A percentile compares a stretch with the other conserved stretches of the same genome.
Conservation (phyloP, 495 filamentous ascomycete genomes). For the Friedmanniomyces endolithicus region DNA sequence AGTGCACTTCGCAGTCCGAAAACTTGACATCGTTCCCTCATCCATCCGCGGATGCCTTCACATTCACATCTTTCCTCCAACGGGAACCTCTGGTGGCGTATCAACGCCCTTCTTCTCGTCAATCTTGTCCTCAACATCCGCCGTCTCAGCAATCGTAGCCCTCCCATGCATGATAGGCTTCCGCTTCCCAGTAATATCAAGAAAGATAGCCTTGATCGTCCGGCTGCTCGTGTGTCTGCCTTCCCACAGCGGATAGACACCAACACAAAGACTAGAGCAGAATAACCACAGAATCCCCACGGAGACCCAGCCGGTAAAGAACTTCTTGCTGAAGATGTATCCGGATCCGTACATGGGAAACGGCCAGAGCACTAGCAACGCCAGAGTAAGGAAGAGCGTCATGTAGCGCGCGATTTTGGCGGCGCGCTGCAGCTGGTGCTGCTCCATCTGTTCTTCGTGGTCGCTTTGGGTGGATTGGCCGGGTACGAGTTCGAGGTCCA, state of each 20-base stretch:
- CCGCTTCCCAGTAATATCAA: constrained; percentile 56
- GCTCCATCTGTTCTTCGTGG: constrained; percentile 45
- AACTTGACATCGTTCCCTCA: background rate
- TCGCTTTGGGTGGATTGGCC: constrained; percentile 37
- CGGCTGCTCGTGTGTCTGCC: constrained; percentile 54
- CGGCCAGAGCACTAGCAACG: constrained; percentile 78
- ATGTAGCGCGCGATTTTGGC: constrained; percentile 67
- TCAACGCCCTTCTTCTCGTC: constrained; percentile 15
- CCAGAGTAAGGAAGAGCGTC: constrained; percentile 63
- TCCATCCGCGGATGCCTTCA: background rate
- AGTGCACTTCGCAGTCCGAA: too few species aligned
- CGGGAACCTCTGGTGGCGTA: constrained; percentile 8
- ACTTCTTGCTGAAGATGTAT: constrained; percentile 80
- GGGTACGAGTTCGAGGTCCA: constrained; percentile 60
- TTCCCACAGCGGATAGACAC: constrained; percentile 73
- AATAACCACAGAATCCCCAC: constrained; percentile 87
- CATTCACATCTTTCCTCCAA: background rate
- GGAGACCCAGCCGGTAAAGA: constrained; percentile 85
- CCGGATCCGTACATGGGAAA: constrained; percentile 83
- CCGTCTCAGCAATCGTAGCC: constrained; percentile 19
- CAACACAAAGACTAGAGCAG: constrained; percentile 51
- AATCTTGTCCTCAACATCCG: constrained; percentile 12
- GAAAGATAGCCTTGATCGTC: constrained; percentile 52
- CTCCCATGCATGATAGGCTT: constrained; percentile 22
- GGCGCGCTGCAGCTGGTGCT: constrained; percentile 54